Conservation (phyloP, 2,329 filamentous ascomycete genomes). For the Fusarium sp. region DNA sequence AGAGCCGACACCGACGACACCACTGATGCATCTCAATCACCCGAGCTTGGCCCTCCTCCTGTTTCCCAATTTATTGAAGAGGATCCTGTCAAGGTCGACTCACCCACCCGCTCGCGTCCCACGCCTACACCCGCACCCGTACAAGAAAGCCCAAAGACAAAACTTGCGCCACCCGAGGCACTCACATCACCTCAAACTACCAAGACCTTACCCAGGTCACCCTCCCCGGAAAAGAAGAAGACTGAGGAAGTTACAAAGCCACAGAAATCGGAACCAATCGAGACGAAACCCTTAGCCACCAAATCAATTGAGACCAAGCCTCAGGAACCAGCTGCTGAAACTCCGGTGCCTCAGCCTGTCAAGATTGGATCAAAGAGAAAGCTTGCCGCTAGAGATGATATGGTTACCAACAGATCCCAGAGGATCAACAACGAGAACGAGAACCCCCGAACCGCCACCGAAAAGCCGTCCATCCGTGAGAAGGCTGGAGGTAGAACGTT, state of each 20-base stretch:
- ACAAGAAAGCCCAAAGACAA: conserved; percentile 46
- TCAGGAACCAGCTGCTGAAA: conserved; percentile 18
- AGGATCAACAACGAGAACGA: conserved; percentile 51
- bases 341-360: conserved; percentile 40
- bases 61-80: conserved; percentile 72
- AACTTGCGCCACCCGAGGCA: conserved; percentile 51
- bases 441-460: conserved; percentile 33
- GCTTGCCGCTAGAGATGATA: conserved; percentile 68
- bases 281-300: conserved; percentile 8
- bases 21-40: conserved; percentile 71
- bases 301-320: conserved; percentile 20
- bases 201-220: conserved; percentile 35
- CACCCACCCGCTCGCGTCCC: conserved; percentile 55
- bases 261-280: conserved; percentile 4
- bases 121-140: conserved; percentile 21
- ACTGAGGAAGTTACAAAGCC: conserved; percentile 9
- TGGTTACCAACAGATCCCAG: conserved; percentile 55
- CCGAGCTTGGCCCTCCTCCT: conserved; percentile 77
- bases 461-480: conserved; percentile 52
- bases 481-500: conserved; percentile 60
- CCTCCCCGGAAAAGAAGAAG: conserved; percentile 51
- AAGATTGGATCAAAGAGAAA: conserved; percentile 73
- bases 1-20: conserved; percentile 63
- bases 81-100: conserved; percentile 68
- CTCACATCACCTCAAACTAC: conserved; percentile 51